These are phyloP conservation scores for Nicotiana sylvestris DNA, from an alignment of 257 asterid species.

Conservation along the genomic window DNA sequence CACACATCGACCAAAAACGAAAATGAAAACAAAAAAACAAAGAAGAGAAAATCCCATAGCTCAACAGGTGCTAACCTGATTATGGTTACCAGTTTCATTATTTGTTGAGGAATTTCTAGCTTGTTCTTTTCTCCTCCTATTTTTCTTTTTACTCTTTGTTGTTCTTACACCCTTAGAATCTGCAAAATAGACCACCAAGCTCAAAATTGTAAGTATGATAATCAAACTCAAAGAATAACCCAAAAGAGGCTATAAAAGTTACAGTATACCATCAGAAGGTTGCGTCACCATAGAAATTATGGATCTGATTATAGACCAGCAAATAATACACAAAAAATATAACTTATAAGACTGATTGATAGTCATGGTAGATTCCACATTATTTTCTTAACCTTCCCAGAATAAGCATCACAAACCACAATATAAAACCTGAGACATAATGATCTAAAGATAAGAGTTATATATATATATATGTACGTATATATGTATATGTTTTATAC, in stretches of 20 bases:
- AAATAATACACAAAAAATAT: not conserved
- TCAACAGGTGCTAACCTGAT: slow-evolving; percentile 42
- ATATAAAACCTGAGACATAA: not conserved
- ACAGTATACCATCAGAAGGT: not conserved
- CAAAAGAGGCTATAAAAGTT: not conserved
- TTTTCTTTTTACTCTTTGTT: slow-evolving; percentile 79
- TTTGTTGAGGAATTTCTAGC: slow-evolving; percentile 47
- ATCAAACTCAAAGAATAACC: not conserved
- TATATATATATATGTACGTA: no score
- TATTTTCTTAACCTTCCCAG: not conserved
- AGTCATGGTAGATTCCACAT: not conserved
- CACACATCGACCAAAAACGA: not conserved
- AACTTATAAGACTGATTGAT: not conserved
- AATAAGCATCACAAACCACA: slow-evolving; percentile 6
- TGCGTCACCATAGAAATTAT: not conserved
- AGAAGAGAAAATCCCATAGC: slow-evolving; percentile 10
- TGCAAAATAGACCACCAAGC: slow-evolving; percentile 28
- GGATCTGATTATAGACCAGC: not conserved
- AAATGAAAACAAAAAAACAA: not conserved
- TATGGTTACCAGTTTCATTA: slow-evolving; percentile 37
- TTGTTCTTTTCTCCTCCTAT: slow-evolving; percentile 79
- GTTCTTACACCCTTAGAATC: slow-evolving; percentile 52
- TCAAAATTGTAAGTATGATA: not conserved
- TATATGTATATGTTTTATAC: no score
- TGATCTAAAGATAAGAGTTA: not conserved